phyloP scores from a whole-genome alignment of 441 rosid genomes.

The Gossypium aridum region DNA sequence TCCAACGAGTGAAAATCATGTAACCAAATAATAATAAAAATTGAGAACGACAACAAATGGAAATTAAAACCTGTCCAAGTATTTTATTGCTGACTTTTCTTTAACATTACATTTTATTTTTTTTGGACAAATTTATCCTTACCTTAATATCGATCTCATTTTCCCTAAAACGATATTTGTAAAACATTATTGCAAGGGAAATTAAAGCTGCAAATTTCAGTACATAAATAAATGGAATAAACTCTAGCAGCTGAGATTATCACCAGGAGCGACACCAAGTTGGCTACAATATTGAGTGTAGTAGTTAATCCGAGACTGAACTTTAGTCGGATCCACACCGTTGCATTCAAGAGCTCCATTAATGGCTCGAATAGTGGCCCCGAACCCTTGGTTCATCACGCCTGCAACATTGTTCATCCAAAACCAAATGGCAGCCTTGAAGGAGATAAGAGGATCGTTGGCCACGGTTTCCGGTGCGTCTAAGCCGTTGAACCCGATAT shows the following conservation, averaged over 20 bases:
- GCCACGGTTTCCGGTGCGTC: slow-evolving; percentile 54
- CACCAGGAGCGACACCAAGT: slow-evolving; percentile 53
- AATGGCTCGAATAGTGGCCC: slow-evolving; percentile 51
- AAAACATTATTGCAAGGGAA: neutral
- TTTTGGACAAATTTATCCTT: neutral
- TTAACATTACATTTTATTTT: neutral
- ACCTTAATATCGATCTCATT: no score
- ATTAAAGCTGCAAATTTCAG: neutral
- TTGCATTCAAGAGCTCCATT: slow-evolving; percentile 51
- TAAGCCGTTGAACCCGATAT: slow-evolving; percentile 41
- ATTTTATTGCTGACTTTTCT: no score
- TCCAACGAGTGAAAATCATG: no score
- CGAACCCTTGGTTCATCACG: slow-evolving; percentile 49
- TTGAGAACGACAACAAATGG: no score
- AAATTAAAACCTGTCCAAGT: no score
- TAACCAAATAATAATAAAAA: no score
- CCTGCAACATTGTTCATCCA: slow-evolving; percentile 51
- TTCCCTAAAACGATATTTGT: neutral
- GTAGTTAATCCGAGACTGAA: slow-evolving; percentile 36
- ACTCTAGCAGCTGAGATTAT: slow-evolving; percentile 41
- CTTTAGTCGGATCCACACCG: slow-evolving; percentile 30
- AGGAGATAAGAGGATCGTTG: slow-evolving; percentile 38
- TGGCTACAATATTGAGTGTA: slow-evolving; percentile 45
- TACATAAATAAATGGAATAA: neutral
- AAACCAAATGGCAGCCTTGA: slow-evolving; percentile 53